A percentile compares a stretch with the other conserved stretches of the same genome.
Evolutionary conservation across 805 yeast genomes (phyloP).

Genomic region (Candida coleopterorum): DNA sequence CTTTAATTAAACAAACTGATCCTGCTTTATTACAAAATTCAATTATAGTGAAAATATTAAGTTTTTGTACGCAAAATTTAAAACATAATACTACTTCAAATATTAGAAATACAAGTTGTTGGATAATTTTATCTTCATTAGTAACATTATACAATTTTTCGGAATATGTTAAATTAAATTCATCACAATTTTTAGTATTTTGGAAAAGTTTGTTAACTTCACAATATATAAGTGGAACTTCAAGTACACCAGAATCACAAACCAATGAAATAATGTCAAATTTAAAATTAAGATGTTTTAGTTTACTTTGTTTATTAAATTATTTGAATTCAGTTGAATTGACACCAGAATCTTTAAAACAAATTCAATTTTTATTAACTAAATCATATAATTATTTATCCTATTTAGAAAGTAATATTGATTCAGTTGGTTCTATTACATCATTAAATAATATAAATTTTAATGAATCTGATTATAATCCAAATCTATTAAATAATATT

Average conservation of each 20-base stretch:
- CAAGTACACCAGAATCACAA: constrained; percentile 15
- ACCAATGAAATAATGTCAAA: constrained; percentile 28
- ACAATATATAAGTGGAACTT: constrained; percentile 27
- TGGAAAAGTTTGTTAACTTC: constrained; percentile 43
- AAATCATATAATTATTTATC: constrained; percentile 38
- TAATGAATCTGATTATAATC: constrained; percentile 27
- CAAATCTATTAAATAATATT: constrained; percentile 25
- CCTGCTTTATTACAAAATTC: constrained; percentile 33
- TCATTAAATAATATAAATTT: constrained; percentile 23
- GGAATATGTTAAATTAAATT: constrained; percentile 39
- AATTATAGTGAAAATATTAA: constrained; percentile 35
- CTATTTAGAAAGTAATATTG: constrained; percentile 34
- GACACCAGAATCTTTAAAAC: constrained; percentile 38
- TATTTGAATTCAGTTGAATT: constrained; percentile 33
- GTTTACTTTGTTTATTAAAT: constrained; percentile 36
- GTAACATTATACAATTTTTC: constrained; percentile 37
- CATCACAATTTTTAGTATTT: constrained; percentile 40
- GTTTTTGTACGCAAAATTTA: constrained; percentile 43
- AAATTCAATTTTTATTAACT: constrained; percentile 35
- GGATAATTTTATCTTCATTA: constrained; percentile 38
- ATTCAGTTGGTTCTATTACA: constrained; percentile 28
- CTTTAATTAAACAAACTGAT: constrained; percentile 33
- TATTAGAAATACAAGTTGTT: constrained; percentile 30
- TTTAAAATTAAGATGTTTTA: constrained; percentile 32
- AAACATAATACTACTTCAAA: constrained; percentile 29